Evolutionary conservation across 495 filamentous ascomycete genomes (phyloP), one percentile per base, ranked within the genome.

Genomic region (Lepidopterella palustris): DNA sequence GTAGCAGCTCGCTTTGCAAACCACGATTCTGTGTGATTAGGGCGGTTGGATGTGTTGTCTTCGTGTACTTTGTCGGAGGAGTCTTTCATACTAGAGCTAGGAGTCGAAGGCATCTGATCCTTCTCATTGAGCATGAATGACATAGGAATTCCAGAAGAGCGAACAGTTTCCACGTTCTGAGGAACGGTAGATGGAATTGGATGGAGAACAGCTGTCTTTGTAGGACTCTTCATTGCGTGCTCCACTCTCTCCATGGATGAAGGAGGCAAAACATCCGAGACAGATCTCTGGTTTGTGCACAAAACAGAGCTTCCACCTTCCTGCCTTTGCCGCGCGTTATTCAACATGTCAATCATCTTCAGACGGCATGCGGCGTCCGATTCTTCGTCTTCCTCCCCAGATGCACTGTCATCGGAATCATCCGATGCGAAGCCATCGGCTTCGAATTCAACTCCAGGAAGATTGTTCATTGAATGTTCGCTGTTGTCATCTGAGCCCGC

Each of bases 291-390:
- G 24, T 13, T 25, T 24, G 47, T 24, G 24, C 39, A 20, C 8
- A 13, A 27, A 15, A 50, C 15, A 24, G 47, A 13, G 47, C 25
- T 25, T 50, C 18, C 23, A 9, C 25, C 15, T 1, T 25, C 47
- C 1, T 23, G 18, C 1, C 15, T 24, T 25, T 15, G 47, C 3
- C 15, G 21, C 26, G 24, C 47, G n/a, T 50, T 13, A 25, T 50
- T 27, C 25, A 50, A 50, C 47, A 50, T 50, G 20, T 50, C 47
- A 15, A 25, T 24, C 47, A 50, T 50, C 47, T 50, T 50, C 20
- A 23, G n/a, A 24, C 47, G 47, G 18, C 35, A 13, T 15, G 47
- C 23, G 10, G 25, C 25, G 26, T 50, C 47, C 2, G 47, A 21
- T 15, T 50, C 47, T 8, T 50, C 47, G 15, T 25, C 21, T 1